Evolutionary conservation across 371 early-diverging fungal genomes (phyloP).

Genomic region (Circinella umbellata): DNA sequence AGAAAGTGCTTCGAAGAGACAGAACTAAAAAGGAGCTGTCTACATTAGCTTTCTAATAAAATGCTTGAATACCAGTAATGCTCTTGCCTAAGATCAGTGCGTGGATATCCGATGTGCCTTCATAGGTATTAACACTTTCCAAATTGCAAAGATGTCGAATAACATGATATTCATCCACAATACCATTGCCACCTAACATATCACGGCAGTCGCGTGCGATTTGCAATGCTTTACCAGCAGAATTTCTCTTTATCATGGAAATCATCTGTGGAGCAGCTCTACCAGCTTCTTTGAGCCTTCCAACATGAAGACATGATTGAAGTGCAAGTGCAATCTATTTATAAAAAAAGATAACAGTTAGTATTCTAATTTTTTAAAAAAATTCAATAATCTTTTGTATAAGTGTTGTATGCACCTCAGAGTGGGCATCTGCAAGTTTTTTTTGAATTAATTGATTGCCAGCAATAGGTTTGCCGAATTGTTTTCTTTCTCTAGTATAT

Average conservation of each 20-base stretch:
- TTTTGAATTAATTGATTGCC: slow-evolving; percentile 95
- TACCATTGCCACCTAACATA: slow-evolving; percentile 93
- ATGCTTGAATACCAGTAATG: slow-evolving; percentile 93
- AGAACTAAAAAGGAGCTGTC: no score
- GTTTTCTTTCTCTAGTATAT: slow-evolving; percentile 88
- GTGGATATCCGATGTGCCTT: slow-evolving; percentile 96
- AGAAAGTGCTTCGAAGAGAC: no score
- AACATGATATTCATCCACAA: slow-evolving; percentile 96
- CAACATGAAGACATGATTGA: slow-evolving; percentile 91
- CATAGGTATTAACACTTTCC: slow-evolving; percentile 97
- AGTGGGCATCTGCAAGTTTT: slow-evolving; percentile 94
- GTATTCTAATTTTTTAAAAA: background rate
- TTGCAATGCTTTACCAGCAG: slow-evolving; percentile 90
- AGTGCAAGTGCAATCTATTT: slow-evolving; percentile 83
- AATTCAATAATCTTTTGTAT: background rate
- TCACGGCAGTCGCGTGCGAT: slow-evolving; percentile 92
- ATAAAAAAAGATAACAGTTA: background rate
- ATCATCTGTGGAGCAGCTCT: slow-evolving; percentile 95
- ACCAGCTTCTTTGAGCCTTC: slow-evolving; percentile 90
- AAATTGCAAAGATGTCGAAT: slow-evolving; percentile 95
- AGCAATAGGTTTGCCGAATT: slow-evolving; percentile 92
- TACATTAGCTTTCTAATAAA: slow-evolving; percentile 23
- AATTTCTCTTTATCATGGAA: slow-evolving; percentile 95
- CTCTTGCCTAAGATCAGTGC: slow-evolving; percentile 94
- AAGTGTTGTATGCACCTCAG: slow-evolving; percentile 61